These are phyloP conservation scores for Piper longum DNA, from an alignment of 164 flowering plant genomes.

Conservation along the genomic window DNA sequence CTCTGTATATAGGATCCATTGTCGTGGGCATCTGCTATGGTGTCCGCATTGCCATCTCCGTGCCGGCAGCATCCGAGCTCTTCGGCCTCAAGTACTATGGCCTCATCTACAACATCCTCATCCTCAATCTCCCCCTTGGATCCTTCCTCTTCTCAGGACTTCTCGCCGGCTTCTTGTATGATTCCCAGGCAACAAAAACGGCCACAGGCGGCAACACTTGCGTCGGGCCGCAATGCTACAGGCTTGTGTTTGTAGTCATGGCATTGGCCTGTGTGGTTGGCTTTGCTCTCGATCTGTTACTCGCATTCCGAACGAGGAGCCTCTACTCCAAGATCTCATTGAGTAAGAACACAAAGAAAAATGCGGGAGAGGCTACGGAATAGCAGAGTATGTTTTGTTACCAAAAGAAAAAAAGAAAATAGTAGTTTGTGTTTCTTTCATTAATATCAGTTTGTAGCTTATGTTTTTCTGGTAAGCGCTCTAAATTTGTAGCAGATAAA, in stretches of 20 bases:
- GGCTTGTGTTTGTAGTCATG: slow-evolving; percentile 69
- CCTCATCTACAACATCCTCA: slow-evolving; percentile 67
- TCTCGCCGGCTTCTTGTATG: slow-evolving; percentile 71
- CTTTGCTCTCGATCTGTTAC: slow-evolving; percentile 40
- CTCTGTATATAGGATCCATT: slow-evolving; percentile 63
- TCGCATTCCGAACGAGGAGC: slow-evolving; percentile 37
- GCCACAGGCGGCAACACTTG: slow-evolving; percentile 72
- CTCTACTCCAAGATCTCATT: slow-evolving; percentile 34
- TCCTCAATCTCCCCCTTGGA: slow-evolving; percentile 79
- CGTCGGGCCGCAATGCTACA: slow-evolving; percentile 67
- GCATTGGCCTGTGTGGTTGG: slow-evolving; percentile 56
- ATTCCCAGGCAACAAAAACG: slow-evolving; percentile 45
- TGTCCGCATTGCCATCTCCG: slow-evolving; percentile 69
- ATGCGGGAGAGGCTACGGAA: slow-evolving; percentile 13
- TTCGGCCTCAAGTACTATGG: slow-evolving; percentile 90
- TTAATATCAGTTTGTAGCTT: too few relatives aligned
- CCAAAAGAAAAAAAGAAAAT: too few relatives aligned
- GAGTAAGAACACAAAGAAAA: slow-evolving; percentile 15
- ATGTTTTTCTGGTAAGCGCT: too few relatives aligned
- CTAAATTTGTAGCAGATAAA: too few relatives aligned
- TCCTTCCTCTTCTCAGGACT: slow-evolving; percentile 94
- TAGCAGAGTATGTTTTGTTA: too few relatives aligned
- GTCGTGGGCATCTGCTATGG: slow-evolving; percentile 79
- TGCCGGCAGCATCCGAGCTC: slow-evolving; percentile 79
- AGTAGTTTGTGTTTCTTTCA: too few relatives aligned